These are phyloP conservation scores for Hanseniaspora guilliermondii DNA, from an alignment of 805 yeast genomes.

Conservation along the genomic window DNA sequence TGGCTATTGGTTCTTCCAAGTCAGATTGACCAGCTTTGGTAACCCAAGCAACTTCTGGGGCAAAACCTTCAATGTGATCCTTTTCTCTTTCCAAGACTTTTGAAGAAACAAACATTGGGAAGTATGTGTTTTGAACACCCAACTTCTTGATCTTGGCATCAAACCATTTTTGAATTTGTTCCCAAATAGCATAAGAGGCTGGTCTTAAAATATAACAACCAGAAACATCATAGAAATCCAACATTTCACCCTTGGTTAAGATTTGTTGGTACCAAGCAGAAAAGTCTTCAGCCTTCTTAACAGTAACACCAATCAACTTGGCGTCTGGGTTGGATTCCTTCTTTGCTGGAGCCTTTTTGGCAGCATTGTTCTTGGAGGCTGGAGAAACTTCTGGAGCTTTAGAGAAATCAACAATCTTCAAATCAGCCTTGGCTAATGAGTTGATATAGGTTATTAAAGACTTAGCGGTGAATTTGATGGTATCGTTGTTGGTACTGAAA, in stretches of 20 bases:
- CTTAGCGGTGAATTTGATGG: constrained; percentile 19
- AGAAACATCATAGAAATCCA: constrained; percentile 95
- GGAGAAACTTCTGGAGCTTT: constrained; percentile 31
- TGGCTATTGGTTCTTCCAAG: constrained; percentile 95
- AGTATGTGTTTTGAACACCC: constrained; percentile 90
- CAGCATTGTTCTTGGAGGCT: constrained; percentile 19
- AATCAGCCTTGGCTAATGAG: constrained; percentile 31
- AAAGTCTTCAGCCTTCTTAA: constrained; percentile 82
- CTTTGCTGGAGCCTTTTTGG: constrained; percentile 23
- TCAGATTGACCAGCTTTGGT: constrained; percentile 91
- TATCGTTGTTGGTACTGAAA: constrained; percentile 22
- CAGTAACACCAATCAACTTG: constrained; percentile 89
- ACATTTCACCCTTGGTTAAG: constrained; percentile 92
- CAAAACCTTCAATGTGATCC: constrained; percentile 97
- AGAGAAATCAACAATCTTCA: constrained; percentile 39
- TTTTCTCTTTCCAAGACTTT: constrained; percentile 92
- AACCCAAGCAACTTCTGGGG: constrained; percentile 99
- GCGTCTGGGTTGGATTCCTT: constrained; percentile 52
- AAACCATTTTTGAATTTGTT: constrained; percentile 78
- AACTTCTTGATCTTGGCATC: constrained; percentile 65
- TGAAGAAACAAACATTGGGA: constrained; percentile 96
- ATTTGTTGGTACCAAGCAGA: constrained; percentile 97
- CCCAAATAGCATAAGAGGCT: constrained; percentile 90
- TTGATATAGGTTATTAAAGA: constrained; percentile 27
- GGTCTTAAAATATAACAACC: constrained; percentile 98